phyloP scores from a whole-genome alignment of 2,329 filamentous ascomycete genomes.

The Penicillium corylophilum region DNA sequence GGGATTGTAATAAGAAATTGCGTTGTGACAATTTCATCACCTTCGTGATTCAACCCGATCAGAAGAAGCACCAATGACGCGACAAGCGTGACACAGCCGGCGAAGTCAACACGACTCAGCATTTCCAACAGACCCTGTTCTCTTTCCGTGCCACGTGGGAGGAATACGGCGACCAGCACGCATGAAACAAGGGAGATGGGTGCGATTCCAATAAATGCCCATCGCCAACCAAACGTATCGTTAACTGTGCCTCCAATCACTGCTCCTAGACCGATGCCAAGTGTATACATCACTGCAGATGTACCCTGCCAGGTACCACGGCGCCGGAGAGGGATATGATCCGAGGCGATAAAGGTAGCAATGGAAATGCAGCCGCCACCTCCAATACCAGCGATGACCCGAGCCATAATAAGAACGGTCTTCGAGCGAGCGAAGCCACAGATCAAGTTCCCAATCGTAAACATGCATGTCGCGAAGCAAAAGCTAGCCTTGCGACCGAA shows the following conservation, averaged over 20 bases:
- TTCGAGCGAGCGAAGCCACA: slow-evolving; percentile 11
- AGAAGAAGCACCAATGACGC: slow-evolving; percentile 10
- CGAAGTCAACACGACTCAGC: slow-evolving; percentile 12
- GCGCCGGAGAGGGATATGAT: slow-evolving; percentile 12
- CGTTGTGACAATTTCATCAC: not conserved
- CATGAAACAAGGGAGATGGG: slow-evolving; percentile 9
- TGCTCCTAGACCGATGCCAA: slow-evolving; percentile 12
- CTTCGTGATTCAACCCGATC: slow-evolving; percentile 13
- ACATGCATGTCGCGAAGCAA: slow-evolving; percentile 8
- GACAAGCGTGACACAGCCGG: slow-evolving; percentile 11
- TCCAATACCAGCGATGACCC: slow-evolving; percentile 14
- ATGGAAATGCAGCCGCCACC: slow-evolving; percentile 18
- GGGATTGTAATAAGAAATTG: slow-evolving; percentile 1
- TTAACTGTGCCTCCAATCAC: slow-evolving; percentile 15
- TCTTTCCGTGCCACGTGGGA: slow-evolving; percentile 2
- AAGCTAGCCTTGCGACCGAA: slow-evolving; percentile 16
- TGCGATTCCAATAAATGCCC: slow-evolving; percentile 15
- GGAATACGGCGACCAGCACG: slow-evolving; percentile 8
- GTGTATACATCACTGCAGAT: slow-evolving; percentile 10
- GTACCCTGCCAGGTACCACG: slow-evolving; percentile 12
- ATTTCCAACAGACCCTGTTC: not conserved
- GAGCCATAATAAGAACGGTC: slow-evolving; percentile 4
- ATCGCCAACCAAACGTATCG: slow-evolving; percentile 14
- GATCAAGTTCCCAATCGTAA: slow-evolving; percentile 12
- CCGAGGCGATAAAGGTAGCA: slow-evolving; percentile 16